phyloP scores from a whole-genome alignment of 2,329 filamentous ascomycete genomes.

The Madurella mycetomatis region DNA sequence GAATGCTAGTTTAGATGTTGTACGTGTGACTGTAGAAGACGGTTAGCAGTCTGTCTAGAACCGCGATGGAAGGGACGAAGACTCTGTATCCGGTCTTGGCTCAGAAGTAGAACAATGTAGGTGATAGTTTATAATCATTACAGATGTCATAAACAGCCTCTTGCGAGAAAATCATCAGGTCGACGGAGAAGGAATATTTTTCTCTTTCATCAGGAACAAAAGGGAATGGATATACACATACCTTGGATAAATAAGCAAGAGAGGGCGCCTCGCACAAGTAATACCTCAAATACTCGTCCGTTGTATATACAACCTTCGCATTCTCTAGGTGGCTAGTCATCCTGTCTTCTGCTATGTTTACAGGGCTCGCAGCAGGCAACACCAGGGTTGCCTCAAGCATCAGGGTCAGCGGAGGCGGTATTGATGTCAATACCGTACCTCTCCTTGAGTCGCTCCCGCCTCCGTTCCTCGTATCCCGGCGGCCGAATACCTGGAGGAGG shows the following conservation, averaged over 20 bases:
- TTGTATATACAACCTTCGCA: slow-evolving; percentile 20
- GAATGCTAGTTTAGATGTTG: not conserved
- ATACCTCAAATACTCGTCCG: not conserved
- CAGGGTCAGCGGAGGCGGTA: slow-evolving; percentile 51
- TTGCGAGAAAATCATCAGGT: slow-evolving; percentile 21
- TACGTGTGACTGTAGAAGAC: not conserved
- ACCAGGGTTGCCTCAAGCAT: slow-evolving; percentile 13
- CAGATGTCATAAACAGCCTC: slow-evolving; percentile 26
- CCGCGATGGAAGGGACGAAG: not conserved
- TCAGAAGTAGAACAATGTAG: slow-evolving; percentile 28
- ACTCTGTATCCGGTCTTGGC: not conserved
- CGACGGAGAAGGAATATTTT: not conserved
- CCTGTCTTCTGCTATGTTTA: slow-evolving; percentile 22
- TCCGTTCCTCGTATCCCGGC: slow-evolving; percentile 79
- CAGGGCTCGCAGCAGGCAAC: slow-evolving; percentile 13
- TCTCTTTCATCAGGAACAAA: no score
- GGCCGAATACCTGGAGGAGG: slow-evolving; percentile 65
- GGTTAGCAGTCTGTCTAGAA: not conserved
- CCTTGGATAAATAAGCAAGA: not conserved
- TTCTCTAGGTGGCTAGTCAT: slow-evolving; percentile 16
- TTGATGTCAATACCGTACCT: slow-evolving; percentile 84
- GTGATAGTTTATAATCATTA: slow-evolving; percentile 26
- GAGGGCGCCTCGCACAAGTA: not conserved
- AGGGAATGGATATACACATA: not conserved
- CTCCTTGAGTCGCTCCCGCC: slow-evolving; percentile 75